Percentiles rank a stretch among this genome's conserved stretches.
Conservation (phyloP, 164 flowering plant species). For the Malania oleifera region DNA sequence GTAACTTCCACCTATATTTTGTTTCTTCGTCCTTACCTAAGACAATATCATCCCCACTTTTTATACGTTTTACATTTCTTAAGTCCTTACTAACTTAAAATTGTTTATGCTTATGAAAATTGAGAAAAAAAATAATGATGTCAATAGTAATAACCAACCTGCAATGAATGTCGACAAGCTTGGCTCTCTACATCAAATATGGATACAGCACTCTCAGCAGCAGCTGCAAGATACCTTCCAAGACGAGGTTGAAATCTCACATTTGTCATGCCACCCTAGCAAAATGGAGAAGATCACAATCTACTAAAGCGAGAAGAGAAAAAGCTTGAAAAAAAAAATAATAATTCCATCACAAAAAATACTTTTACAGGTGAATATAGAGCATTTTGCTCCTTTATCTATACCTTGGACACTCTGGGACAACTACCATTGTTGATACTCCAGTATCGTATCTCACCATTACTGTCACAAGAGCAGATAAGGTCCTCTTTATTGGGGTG, state of each 20-base stretch:
- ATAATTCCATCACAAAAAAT: neutral
- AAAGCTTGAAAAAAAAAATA: neutral
- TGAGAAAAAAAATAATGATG: neutral
- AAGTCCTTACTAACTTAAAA: no score
- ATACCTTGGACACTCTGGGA: constrained; percentile 59
- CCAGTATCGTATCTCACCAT: constrained; percentile 78
- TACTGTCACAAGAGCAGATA: constrained; percentile 70
- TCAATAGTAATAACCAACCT: constrained; percentile 34
- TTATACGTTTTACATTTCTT: no score
- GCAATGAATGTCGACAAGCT: constrained; percentile 44
- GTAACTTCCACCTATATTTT: no score
- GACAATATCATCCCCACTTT: no score
- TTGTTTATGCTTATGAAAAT: no score
- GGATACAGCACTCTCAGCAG: constrained; percentile 55
- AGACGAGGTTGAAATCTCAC: constrained; percentile 67
- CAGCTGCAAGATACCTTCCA: constrained; percentile 73
- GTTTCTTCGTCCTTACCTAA: no score
- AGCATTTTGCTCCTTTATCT: no score
- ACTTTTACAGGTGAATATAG: neutral
- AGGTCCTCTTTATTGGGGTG: constrained; percentile 75
- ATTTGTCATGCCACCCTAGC: constrained; percentile 59
- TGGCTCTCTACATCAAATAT: constrained; percentile 72
- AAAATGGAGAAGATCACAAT: neutral
- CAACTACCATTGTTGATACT: constrained; percentile 70
- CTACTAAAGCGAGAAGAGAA: neutral